These are phyloP conservation scores for Sporothrix euskadiensis DNA, from an alignment of 2,329 filamentous ascomycete species.

Conservation along the genomic window DNA sequence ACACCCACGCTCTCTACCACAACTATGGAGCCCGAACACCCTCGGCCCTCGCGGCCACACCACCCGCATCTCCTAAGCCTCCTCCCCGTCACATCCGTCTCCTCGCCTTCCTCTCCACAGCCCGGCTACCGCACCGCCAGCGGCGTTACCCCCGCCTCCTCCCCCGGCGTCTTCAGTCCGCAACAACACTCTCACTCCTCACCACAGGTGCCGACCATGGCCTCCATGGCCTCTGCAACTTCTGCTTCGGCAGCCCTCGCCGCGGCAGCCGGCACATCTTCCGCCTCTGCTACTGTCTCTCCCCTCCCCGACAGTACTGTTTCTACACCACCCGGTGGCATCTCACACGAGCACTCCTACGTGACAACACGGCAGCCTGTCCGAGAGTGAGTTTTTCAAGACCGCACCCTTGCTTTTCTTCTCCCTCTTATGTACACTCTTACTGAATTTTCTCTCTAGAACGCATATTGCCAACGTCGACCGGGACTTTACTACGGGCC, in stretches of 20 bases:
- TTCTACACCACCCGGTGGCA: slow-evolving; percentile 50
- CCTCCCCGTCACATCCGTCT: slow-evolving; percentile 35
- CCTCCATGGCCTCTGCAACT: slow-evolving; percentile 28
- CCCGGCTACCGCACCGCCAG: slow-evolving; percentile 33
- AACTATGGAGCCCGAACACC: slow-evolving; percentile 37
- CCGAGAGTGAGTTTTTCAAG: slow-evolving; percentile 63
- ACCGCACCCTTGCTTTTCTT: no score
- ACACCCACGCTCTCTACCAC: background rate
- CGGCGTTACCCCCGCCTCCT: slow-evolving; percentile 61
- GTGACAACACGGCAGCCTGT: slow-evolving; percentile 72
- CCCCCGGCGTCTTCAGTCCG: slow-evolving; percentile 63
- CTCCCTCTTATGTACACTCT: no score
- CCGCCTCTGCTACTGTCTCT: slow-evolving; percentile 39
- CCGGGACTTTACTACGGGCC: slow-evolving; percentile 81
- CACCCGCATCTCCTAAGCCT: slow-evolving; percentile 42
- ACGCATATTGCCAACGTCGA: slow-evolving; percentile 92
- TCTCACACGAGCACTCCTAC: slow-evolving; percentile 64
- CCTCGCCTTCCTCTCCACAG: slow-evolving; percentile 45
- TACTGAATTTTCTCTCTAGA: slow-evolving; percentile 44
- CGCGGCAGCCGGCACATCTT: background rate
- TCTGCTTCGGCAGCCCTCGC: slow-evolving; percentile 31
- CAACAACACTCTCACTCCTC: slow-evolving; percentile 37
- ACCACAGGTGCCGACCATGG: slow-evolving; percentile 44
- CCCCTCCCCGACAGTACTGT: slow-evolving; percentile 57
- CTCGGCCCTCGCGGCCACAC: slow-evolving; percentile 35